Evolutionary conservation across 768 basidiomycete genomes (phyloP), one percentile per base, ranked within the genome.

Genomic region (Mycena galopus): DNA sequence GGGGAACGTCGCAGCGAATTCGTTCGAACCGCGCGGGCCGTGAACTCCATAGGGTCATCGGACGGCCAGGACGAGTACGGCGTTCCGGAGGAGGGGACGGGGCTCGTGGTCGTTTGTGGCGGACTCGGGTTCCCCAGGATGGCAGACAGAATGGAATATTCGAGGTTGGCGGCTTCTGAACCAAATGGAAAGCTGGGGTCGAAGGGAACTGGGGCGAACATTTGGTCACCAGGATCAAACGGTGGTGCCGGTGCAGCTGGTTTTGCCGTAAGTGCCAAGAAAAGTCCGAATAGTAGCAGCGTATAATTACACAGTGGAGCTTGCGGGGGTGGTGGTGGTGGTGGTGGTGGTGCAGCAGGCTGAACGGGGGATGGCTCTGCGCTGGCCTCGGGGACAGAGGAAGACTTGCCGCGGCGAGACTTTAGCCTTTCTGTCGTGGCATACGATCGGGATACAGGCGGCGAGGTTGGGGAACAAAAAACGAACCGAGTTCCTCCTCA

Each of bases 81-180:
- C 33, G 83, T 79, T n/a, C n/a, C n/a, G 75, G 85, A 64, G 50
- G 87, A 53, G 85, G 84, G 23, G 86, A 85, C n/a, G 83, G 84
- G 42, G 83, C 62, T 78, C 10, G 53, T 78, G 1, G 79, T 79
- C 4, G 86, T 84, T 32, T 88, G 86, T 53, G 87, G 79, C 9
- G 87, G 89, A 79, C 91, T 92, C 37, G 92, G 88, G 75, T 91
- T 94, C 44, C 94, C 96, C 60, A 99, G 88, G 79, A 99, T 97
- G 27, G 93, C 91, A 57, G 94, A 95, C 8, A 99, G 90, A 75
- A 98, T 97, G 58, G 95, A 95, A 82, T 98, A 99, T 79, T 99
- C 97, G 72, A 96, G 86, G 79, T 96, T 96, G 27, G 96, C 96
- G 11, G 94, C 95, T 80, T 96, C 94, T 55, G 95, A 96, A 61